phyloP scores from a whole-genome alignment of 2,329 filamentous ascomycete species.

The Thelonectria rubi region DNA sequence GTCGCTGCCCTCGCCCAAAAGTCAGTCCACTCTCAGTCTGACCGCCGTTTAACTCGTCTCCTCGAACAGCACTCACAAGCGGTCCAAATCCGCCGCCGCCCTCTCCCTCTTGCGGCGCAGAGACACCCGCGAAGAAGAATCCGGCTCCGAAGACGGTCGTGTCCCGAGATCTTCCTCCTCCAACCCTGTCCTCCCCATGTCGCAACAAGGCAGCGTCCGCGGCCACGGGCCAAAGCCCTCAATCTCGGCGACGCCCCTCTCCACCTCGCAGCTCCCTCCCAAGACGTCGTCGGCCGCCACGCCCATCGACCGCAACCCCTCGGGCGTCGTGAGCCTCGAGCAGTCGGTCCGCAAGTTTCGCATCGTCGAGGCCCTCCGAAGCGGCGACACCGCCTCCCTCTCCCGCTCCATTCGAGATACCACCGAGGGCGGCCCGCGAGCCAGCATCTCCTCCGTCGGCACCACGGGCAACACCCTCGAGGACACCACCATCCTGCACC shows the following conservation, averaged over 20 bases:
- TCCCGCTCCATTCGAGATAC: slow-evolving; percentile 83
- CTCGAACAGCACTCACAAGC: slow-evolving; percentile 54
- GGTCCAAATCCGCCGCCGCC: slow-evolving; percentile 62
- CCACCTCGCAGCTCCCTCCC: slow-evolving; percentile 47
- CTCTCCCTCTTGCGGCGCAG: slow-evolving; percentile 64
- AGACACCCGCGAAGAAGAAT: slow-evolving; percentile 61
- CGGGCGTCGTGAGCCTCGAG: slow-evolving; percentile 71
- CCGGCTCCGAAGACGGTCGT: slow-evolving; percentile 61
- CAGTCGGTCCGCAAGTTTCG: slow-evolving; percentile 95
- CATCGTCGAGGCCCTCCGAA: slow-evolving; percentile 90
- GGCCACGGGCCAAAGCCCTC: slow-evolving; percentile 60
- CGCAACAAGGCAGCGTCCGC: slow-evolving; percentile 49
- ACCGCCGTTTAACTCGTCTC: slow-evolving; percentile 41
- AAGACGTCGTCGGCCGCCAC: slow-evolving; percentile 43
- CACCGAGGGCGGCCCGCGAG: slow-evolving; percentile 59
- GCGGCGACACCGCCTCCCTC: slow-evolving; percentile 89
- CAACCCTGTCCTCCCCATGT: slow-evolving; percentile 48
- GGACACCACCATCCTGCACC: slow-evolving; percentile 89
- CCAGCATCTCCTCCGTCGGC: slow-evolving; percentile 65
- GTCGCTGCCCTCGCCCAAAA: slow-evolving; percentile 27
- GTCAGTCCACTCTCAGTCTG: slow-evolving; percentile 41
- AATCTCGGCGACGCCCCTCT: slow-evolving; percentile 52
- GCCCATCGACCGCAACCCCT: slow-evolving; percentile 45
- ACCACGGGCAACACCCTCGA: slow-evolving; percentile 63
- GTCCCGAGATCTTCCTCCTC: slow-evolving; percentile 46